Conservation (phyloP, 768 basidiomycete species). For the Boletus coccyginus region DNA sequence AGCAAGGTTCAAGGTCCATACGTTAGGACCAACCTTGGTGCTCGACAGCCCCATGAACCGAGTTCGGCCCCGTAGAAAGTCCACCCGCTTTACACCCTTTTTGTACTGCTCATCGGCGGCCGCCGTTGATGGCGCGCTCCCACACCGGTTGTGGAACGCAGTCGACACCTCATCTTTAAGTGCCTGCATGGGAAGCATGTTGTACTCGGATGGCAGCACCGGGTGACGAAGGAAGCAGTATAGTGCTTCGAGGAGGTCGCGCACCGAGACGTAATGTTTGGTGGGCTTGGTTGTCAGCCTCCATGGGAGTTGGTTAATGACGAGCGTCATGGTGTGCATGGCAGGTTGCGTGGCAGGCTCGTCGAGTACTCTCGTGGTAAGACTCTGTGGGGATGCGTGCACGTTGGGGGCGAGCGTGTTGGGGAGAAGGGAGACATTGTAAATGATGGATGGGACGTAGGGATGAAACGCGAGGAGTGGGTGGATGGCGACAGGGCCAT, state of each 20-base stretch:
- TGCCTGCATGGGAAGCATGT: conserved; percentile 29
- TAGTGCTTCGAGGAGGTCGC: conserved; percentile 48
- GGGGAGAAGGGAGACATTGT: conserved; percentile 21
- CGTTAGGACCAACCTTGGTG: conserved; percentile 35
- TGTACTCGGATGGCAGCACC: conserved; percentile 42
- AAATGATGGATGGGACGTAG: conserved; percentile 16
- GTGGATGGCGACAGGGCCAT: conserved; percentile 29
- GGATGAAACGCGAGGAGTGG: conserved; percentile 32
- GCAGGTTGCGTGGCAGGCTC: conserved; percentile 33
- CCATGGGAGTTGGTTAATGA: conserved; percentile 35
- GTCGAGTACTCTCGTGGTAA: conserved; percentile 22
- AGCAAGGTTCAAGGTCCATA: conserved; percentile 33
- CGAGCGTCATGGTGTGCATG: conserved; percentile 28
- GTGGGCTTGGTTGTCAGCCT: conserved; percentile 29
- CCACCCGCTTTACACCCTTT: conserved; percentile 53
- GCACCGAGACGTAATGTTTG: conserved; percentile 36
- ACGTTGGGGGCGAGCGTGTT: conserved; percentile 20
- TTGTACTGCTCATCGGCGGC: conserved; percentile 38
- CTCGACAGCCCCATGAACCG: conserved; percentile 49
- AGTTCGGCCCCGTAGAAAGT: conserved; percentile 45
- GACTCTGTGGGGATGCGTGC: conserved; percentile 25
- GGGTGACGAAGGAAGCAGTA: conserved; percentile 42
- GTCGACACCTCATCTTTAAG: conserved; percentile 36
- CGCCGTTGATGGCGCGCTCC: conserved; percentile 29
- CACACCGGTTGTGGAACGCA: conserved; percentile 44